These are phyloP conservation scores for Fusarium falciforme DNA, from an alignment of 2,329 filamentous ascomycete species.

Conservation along the genomic window DNA sequence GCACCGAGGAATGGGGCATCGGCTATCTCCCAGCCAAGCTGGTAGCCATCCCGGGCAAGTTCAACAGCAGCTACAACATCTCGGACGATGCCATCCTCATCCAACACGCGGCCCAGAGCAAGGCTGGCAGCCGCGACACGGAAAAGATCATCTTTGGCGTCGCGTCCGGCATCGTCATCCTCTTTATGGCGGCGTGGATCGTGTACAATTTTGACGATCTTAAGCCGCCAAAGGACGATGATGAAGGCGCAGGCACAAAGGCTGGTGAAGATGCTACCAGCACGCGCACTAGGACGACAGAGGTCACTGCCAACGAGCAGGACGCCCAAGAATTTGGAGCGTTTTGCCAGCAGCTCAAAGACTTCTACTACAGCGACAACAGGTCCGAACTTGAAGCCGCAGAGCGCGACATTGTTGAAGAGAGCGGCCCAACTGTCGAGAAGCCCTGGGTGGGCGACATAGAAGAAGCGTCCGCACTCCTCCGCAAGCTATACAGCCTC, in stretches of 20 bases:
- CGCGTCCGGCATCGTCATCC: slow-evolving; percentile 6
- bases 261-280: neutral
- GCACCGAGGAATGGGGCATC: slow-evolving; percentile 21
- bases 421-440: neutral
- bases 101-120: neutral
- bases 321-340: neutral
- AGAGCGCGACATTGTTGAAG: neutral
- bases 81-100: slow-evolving; percentile 11
- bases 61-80: slow-evolving; percentile 11
- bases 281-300: neutral
- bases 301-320: neutral
- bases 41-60: slow-evolving; percentile 6
- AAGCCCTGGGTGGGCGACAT: neutral
- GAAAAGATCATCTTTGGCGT: slow-evolving; percentile 14
- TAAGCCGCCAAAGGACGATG: neutral
- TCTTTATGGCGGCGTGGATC: slow-evolving; percentile 6
- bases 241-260: neutral
- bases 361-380: neutral
- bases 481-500: neutral
- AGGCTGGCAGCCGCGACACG: neutral
- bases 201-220: neutral
- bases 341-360: neutral
- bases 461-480: neutral
- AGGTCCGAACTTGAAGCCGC: slow-evolving; percentile 1
- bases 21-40: slow-evolving; percentile 17